Evolutionary conservation across 2,329 filamentous ascomycete genomes (phyloP).

Genomic region (Leptodontidium sp.): DNA sequence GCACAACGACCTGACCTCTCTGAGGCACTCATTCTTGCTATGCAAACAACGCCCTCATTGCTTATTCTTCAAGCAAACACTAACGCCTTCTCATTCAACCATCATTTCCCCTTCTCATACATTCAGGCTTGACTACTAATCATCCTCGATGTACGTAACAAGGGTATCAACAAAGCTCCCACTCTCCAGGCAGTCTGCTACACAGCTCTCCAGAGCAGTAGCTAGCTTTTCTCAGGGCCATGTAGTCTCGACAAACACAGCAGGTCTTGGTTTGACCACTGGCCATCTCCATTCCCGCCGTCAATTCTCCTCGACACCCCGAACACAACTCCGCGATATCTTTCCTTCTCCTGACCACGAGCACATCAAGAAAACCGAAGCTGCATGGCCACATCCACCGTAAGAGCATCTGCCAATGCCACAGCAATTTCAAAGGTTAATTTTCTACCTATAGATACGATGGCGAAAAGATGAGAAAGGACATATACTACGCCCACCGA

Average conservation of each 20-base stretch:
- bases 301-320: constrained; percentile 43
- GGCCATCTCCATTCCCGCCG: constrained; percentile 32
- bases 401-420: constrained; percentile 29
- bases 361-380: constrained; percentile 65
- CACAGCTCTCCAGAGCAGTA: constrained; percentile 42
- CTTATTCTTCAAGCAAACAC: constrained; percentile 17
- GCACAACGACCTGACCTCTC: background rate
- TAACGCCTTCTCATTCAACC: constrained; percentile 12
- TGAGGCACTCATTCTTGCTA: constrained; percentile 26
- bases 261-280: constrained; percentile 30
- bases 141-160: constrained; percentile 42
- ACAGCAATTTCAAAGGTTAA: background rate
- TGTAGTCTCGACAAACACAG: constrained; percentile 28
- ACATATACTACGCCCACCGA: constrained; percentile 79
- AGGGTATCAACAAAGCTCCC: constrained; percentile 39
- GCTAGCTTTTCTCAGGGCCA: constrained; percentile 39
- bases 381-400: constrained; percentile 65
- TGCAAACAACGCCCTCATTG: constrained; percentile 11
- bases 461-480: constrained; percentile 77
- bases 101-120: constrained; percentile 15
- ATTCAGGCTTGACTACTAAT: constrained; percentile 23
- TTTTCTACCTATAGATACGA: constrained; percentile 64
- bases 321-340: constrained; percentile 41
- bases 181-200: constrained; percentile 38
- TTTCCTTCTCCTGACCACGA: constrained; percentile 45